Evolutionary conservation across 176 grass and related monocot genomes (phyloP).

Genomic region (Musa schizocarpa): DNA sequence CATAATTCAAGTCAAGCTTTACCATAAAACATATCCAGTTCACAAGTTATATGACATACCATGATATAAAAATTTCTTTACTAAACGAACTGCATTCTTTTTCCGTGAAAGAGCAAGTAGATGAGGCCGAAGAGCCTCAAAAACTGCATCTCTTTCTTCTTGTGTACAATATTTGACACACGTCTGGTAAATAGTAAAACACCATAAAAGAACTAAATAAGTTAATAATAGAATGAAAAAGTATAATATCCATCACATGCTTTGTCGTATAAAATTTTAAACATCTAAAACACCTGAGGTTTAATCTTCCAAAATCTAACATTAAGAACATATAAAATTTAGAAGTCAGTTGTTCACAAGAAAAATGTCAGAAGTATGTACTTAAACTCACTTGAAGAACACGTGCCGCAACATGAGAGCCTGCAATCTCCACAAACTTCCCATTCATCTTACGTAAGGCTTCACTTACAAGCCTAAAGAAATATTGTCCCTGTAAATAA

Average conservation of each 20-base stretch:
- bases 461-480: too few relatives aligned
- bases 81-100: slow-evolving; percentile 82
- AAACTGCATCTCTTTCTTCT: slow-evolving; percentile 66
- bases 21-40: not conserved
- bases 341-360: not conserved
- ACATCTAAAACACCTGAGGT: not conserved
- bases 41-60: slow-evolving; percentile 28
- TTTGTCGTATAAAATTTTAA: not conserved
- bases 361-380: too few relatives aligned
- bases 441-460: too few relatives aligned
- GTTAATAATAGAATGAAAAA: not conserved
- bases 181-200: slow-evolving; percentile 36
- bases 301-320: too few relatives aligned
- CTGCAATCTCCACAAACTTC: too few relatives aligned
- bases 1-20: not conserved
- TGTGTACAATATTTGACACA: slow-evolving; percentile 86
- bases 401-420: too few relatives aligned
- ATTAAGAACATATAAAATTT: not conserved
- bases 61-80: slow-evolving; percentile 78
- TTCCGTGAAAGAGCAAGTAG: slow-evolving; percentile 58
- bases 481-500: too few relatives aligned
- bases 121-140: slow-evolving; percentile 53
- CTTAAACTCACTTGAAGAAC: too few relatives aligned
- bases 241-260: not conserved
- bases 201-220: slow-evolving; percentile 7